Evolutionary conservation across 2,329 filamentous ascomycete genomes (phyloP), one percentile per base, ranked within the genome.

Genomic region (Aureobasidium sp.): DNA sequence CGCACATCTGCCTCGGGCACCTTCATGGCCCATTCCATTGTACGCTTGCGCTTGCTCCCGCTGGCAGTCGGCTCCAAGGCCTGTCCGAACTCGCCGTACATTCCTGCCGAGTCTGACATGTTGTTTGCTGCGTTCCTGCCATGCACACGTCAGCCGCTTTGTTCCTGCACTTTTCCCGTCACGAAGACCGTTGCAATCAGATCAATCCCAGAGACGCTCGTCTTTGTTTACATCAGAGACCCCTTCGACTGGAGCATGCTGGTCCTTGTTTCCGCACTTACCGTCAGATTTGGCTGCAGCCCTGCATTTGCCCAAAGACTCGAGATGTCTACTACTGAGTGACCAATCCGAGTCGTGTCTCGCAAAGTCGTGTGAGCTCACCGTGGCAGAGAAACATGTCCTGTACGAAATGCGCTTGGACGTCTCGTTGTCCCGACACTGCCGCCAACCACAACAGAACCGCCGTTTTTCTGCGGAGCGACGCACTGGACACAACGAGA

Each of bases 31-130:
- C 55, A 58, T 58, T 58, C 55, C 55, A 58, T 42, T 6, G 55
- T 58, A 17, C 55, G 55, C 55, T 58, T 58, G 9, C 55, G 55
- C 55, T 58, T 58, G 31, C 42, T 47, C 23, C 55, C 54, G 54
- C 54, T 57, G 33, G 10, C 42, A 19, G 42, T 23, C 35, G 35
- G 50, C 33, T 29, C 35, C 50, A 31, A 15, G 3, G 50, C 35
- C 37, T 55, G 51, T 11, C 51, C 51, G n/a, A 55, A 55, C 42
- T 47, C 43, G 55, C 55, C 55, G 43, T 49, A 38, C 55, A 58
- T 49, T 58, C 55, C 55, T 47, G 43, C 33, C 21, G 37, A 42
- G 33, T 47, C 55, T 31, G 19, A 45, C 55, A 49, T 49, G 40
- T 58, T 40, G 55, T 55, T 54, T 55, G 49, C 29, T 40, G 21